These are phyloP conservation scores for Kurtzmaniella quercitrusa DNA, from an alignment of 1,139 yeast species.

Conservation along the genomic window DNA sequence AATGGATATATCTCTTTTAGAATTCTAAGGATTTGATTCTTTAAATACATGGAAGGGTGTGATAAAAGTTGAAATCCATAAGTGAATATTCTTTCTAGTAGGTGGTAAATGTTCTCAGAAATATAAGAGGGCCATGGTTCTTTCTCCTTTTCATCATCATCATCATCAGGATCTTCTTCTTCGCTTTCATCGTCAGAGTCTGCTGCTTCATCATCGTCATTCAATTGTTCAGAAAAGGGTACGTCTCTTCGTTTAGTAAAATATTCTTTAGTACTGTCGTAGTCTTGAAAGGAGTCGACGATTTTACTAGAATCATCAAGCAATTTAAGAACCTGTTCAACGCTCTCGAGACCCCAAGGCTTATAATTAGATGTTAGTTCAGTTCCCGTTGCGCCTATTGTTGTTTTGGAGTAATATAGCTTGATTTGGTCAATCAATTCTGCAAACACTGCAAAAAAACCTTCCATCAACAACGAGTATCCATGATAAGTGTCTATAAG, in stretches of 20 bases:
- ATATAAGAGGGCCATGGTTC: slow-evolving; percentile 59
- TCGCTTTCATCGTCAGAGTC: slow-evolving; percentile 34
- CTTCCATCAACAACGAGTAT: slow-evolving; percentile 65
- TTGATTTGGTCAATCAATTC: slow-evolving; percentile 56
- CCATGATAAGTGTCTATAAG: slow-evolving; percentile 83
- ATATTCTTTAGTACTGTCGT: slow-evolving; percentile 30
- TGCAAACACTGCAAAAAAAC: slow-evolving; percentile 69
- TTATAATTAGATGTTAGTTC: slow-evolving; percentile 23
- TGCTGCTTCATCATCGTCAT: slow-evolving; percentile 37
- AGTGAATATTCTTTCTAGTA: slow-evolving; percentile 56
- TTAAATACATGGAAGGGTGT: slow-evolving; percentile 58
- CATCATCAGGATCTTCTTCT: too few species aligned
- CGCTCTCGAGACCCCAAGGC: slow-evolving; percentile 54
- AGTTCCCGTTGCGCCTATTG: slow-evolving; percentile 12
- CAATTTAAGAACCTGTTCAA: slow-evolving; percentile 35
- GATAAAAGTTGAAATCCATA: slow-evolving; percentile 71
- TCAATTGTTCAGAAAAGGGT: slow-evolving; percentile 30
- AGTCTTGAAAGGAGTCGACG: slow-evolving; percentile 26
- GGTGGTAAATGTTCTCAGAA: slow-evolving; percentile 52
- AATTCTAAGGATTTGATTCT: slow-evolving; percentile 52
- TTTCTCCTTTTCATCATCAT: slow-evolving; percentile 20
- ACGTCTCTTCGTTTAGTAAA: slow-evolving; percentile 28
- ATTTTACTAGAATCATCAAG: slow-evolving; percentile 35
- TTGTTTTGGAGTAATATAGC: slow-evolving; percentile 27
- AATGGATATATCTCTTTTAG: slow-evolving; percentile 52